A percentile compares a stretch with the other conserved stretches of the same genome.
phyloP scores from a whole-genome alignment of 495 filamentous ascomycete species.

The Choiromyces venosus region DNA sequence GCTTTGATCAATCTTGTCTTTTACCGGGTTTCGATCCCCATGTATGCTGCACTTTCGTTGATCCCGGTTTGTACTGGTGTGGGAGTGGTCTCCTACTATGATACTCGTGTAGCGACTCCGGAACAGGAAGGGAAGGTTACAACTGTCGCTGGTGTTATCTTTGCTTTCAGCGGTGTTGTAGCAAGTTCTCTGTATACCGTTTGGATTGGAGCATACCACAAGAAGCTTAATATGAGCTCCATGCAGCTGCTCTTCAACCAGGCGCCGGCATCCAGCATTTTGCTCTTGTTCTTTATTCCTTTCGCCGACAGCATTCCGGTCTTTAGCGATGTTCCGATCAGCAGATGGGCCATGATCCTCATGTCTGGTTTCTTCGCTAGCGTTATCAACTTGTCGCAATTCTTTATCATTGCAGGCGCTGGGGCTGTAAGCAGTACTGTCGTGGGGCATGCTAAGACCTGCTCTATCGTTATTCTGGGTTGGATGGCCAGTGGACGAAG shows the following conservation, averaged over 20 bases:
- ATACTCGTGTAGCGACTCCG: constrained; percentile 53
- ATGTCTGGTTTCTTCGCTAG: constrained; percentile 59
- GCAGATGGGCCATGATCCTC: constrained; percentile 53
- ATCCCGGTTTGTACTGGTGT: constrained; percentile 64
- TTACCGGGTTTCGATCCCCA: constrained; percentile 57
- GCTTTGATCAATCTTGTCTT: constrained; percentile 62
- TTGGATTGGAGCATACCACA: constrained; percentile 62
- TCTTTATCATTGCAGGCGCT: constrained; percentile 66
- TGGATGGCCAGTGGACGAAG: constrained; percentile 53
- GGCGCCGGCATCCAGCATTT: constrained; percentile 57
- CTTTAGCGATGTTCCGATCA: constrained; percentile 49
- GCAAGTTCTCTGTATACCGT: constrained; percentile 65
- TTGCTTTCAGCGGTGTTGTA: constrained; percentile 59
- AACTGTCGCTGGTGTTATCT: constrained; percentile 54
- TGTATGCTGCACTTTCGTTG: constrained; percentile 52
- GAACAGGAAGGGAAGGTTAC: constrained; percentile 49
- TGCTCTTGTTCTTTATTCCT: constrained; percentile 62
- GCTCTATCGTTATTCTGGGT: constrained; percentile 55
- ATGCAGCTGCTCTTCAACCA: constrained; percentile 72
- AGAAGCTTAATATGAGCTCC: constrained; percentile 59
- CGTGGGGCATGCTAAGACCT: constrained; percentile 62
- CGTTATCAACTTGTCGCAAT: constrained; percentile 67
- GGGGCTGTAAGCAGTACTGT: constrained; percentile 67
- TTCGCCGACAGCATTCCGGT: constrained; percentile 59
- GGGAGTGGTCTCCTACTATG: constrained; percentile 65